These are phyloP conservation scores for Aureobasidium subglaciale DNA, from an alignment of 2,329 filamentous ascomycete species.

Conservation along the genomic window DNA sequence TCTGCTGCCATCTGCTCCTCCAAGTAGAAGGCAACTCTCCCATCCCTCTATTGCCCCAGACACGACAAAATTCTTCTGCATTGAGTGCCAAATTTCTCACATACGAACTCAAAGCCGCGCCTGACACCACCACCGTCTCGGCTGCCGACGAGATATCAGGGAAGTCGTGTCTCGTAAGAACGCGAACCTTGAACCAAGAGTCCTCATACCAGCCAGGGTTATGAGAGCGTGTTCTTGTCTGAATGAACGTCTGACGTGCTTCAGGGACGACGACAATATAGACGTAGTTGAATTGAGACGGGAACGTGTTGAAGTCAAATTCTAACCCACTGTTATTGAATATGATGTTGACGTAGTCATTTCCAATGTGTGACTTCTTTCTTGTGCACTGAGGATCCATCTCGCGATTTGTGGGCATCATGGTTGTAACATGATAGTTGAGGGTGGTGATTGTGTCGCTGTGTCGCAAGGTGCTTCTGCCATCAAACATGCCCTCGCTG, in stretches of 20 bases:
- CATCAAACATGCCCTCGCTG: conserved; percentile 63
- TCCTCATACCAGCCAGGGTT: conserved; percentile 37
- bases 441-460: conserved; percentile 91
- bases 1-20: conserved; percentile 78
- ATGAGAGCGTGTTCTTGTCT: conserved; percentile 43
- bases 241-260: conserved; percentile 68
- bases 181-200: conserved; percentile 68
- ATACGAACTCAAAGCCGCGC: conserved; percentile 74
- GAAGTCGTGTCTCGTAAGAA: conserved; percentile 81
- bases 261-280: conserved; percentile 93
- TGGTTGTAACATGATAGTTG: conserved; percentile 89
- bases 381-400: conserved; percentile 62
- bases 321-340: conserved; percentile 93
- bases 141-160: conserved; percentile 87
- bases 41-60: conserved; percentile 64
- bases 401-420: conserved; percentile 87
- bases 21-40: conserved; percentile 77
- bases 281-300: conserved; percentile 92
- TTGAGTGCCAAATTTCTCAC: conserved; percentile 86
- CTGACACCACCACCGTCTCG: conserved; percentile 80
- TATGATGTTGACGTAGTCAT: conserved; percentile 96
- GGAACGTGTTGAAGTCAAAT: conserved; percentile 86
- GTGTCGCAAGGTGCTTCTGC: conserved; percentile 87
- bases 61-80: conserved; percentile 83
- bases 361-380: conserved; percentile 94